Evolutionary conservation across 2,329 filamentous ascomycete species (phyloP).

Genomic region (Zasmidium citrigriseum): DNA sequence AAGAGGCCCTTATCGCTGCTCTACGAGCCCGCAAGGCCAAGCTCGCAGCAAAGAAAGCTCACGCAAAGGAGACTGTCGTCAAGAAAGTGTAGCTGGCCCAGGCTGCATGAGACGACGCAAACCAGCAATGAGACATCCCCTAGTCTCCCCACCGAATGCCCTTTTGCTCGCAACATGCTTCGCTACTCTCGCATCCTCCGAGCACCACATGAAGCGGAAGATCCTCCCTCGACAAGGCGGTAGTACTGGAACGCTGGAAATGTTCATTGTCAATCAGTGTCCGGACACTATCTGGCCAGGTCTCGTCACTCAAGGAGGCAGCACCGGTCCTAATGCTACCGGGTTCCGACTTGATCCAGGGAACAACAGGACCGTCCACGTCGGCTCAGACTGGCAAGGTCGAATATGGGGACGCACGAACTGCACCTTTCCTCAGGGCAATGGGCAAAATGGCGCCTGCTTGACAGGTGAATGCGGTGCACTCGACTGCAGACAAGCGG

Average conservation of each 20-base stretch:
- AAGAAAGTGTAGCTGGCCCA: background rate
- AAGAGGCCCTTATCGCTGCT: background rate
- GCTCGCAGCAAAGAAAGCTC: background rate
- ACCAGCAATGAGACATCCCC: background rate
- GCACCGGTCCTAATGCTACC: constrained; percentile 60
- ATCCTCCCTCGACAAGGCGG: constrained; percentile 27
- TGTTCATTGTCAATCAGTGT: constrained; percentile 73
- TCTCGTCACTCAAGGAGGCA: constrained; percentile 71
- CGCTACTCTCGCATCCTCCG: constrained; percentile 33
- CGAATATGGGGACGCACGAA: constrained; percentile 83
- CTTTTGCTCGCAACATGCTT: background rate
- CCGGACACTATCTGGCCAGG: constrained; percentile 73
- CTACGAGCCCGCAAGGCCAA: background rate
- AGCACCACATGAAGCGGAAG: constrained; percentile 35
- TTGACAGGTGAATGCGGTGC: constrained; percentile 74
- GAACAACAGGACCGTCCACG: constrained; percentile 61
- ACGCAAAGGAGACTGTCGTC: background rate
- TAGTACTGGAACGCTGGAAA: constrained; percentile 42
- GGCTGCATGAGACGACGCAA: background rate
- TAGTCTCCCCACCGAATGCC: background rate
- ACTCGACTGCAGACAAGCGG: constrained; percentile 62
- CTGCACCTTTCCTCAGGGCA: constrained; percentile 71
- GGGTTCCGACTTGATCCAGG: constrained; percentile 67
- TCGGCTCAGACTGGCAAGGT: constrained; percentile 76
- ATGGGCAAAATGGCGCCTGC: constrained; percentile 58